Evolutionary conservation across 805 yeast species (phyloP).

Genomic region (Priceomyces castillae): DNA sequence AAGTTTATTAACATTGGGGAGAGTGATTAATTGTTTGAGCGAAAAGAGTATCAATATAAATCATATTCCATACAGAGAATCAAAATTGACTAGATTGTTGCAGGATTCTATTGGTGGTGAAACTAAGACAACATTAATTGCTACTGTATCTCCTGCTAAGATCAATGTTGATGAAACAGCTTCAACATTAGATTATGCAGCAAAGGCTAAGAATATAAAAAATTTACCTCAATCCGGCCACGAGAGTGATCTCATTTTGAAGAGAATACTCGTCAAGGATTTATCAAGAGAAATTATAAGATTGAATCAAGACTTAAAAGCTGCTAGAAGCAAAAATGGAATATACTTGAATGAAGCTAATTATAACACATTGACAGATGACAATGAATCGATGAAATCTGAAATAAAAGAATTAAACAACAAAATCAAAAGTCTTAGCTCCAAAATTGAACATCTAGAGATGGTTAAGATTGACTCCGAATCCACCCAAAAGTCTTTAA

Average conservation of each 20-base stretch:
- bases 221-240: slow-evolving; percentile 54
- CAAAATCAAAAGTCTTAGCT: slow-evolving; percentile 5
- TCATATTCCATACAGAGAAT: slow-evolving; percentile 85
- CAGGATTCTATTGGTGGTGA: slow-evolving; percentile 86
- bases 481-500: slow-evolving; percentile 3
- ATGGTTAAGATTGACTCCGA: slow-evolving; percentile 4
- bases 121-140: slow-evolving; percentile 82
- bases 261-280: slow-evolving; percentile 51
- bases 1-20: slow-evolving; percentile 79
- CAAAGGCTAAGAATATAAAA: slow-evolving; percentile 77
- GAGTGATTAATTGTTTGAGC: slow-evolving; percentile 68
- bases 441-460: slow-evolving; percentile 8
- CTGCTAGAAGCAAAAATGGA: slow-evolving; percentile 64
- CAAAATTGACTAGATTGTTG: slow-evolving; percentile 68
- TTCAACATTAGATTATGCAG: slow-evolving; percentile 84
- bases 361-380: slow-evolving; percentile 33
- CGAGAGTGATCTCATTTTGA: slow-evolving; percentile 43
- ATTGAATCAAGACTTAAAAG: slow-evolving; percentile 56
- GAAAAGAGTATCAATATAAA: slow-evolving; percentile 24
- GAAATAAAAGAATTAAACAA: slow-evolving; percentile 19
- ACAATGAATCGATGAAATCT: slow-evolving; percentile 26
- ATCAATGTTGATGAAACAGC: slow-evolving; percentile 76
- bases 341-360: slow-evolving; percentile 59
- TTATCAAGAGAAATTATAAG: slow-evolving; percentile 53
- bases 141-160: slow-evolving; percentile 82